These are phyloP conservation scores for Aspergillus carbonarius DNA, from an alignment of 2,329 filamentous ascomycete genomes.

Conservation along the genomic window DNA sequence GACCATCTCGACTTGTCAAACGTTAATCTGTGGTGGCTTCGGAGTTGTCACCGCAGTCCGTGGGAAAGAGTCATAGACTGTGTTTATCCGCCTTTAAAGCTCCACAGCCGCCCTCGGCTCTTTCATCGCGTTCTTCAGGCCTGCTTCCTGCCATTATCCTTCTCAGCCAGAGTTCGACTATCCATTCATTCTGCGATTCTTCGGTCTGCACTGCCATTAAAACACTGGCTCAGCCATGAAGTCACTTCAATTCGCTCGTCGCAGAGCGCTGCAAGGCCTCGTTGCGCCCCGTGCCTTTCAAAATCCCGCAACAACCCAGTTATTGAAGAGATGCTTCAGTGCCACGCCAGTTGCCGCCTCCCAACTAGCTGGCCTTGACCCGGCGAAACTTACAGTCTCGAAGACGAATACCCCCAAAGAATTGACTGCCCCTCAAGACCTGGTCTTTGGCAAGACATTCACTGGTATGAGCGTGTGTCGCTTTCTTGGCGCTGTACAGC, in stretches of 20 bases:
- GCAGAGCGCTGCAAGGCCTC: slow-evolving; percentile 27
- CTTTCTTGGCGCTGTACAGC: background rate
- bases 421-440: slow-evolving; percentile 71
- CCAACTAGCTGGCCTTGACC: slow-evolving; percentile 66
- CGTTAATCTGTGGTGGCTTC: slow-evolving; percentile 11
- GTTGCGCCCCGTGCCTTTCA: slow-evolving; percentile 26
- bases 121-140: background rate
- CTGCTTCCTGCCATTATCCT: background rate
- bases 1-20: background rate
- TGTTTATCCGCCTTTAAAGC: slow-evolving; percentile 14
- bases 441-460: slow-evolving; percentile 88
- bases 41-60: slow-evolving; percentile 32
- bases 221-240: slow-evolving; percentile 27
- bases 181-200: background rate
- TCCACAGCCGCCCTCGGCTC: slow-evolving; percentile 9
- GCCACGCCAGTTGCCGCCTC: slow-evolving; percentile 30
- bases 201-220: background rate
- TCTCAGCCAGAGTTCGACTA: background rate
- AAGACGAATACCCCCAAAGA: slow-evolving; percentile 74
- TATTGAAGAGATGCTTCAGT: slow-evolving; percentile 54
- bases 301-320: slow-evolving; percentile 29
- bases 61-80: slow-evolving; percentile 23
- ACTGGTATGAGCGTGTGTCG: slow-evolving; percentile 61
- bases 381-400: slow-evolving; percentile 71
- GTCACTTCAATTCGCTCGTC: slow-evolving; percentile 36